Conservation (phyloP, 345 rosid genomes). For the Noccaea bulbosa region DNA sequence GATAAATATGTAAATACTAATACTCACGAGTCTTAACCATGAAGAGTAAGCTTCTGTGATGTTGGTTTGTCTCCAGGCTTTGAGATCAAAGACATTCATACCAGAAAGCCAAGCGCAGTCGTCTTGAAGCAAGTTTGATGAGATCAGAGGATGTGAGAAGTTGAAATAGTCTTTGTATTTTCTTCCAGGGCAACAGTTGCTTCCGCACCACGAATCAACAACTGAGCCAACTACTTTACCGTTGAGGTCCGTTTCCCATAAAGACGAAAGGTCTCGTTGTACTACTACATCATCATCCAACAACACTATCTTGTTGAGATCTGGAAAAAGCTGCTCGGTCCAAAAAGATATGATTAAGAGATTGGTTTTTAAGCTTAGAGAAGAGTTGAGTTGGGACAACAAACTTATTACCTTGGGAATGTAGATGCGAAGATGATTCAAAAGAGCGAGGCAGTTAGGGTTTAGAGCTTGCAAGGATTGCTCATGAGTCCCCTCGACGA, state of each 20-base stretch:
- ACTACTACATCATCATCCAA: constrained; percentile 92
- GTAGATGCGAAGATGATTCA: constrained; percentile 88
- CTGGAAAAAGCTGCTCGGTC: constrained; percentile 84
- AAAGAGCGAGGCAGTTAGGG: constrained; percentile 67
- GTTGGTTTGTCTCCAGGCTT: constrained; percentile 79
- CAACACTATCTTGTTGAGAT: constrained; percentile 83
- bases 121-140: constrained; percentile 58
- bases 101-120: constrained; percentile 91
- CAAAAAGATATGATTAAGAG: constrained; percentile 43
- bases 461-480: constrained; percentile 58
- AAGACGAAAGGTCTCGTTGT: constrained; percentile 78
- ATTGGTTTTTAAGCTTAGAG: constrained; percentile 13
- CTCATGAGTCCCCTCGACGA: constrained; percentile 45
- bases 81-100: constrained; percentile 82
- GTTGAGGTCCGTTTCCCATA: constrained; percentile 79
- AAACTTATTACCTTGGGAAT: constrained; percentile 65
- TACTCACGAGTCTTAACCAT: constrained; percentile 77
- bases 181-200: constrained; percentile 83
- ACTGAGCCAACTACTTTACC: constrained; percentile 84
- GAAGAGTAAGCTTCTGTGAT: constrained; percentile 64
- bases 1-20: not conserved
- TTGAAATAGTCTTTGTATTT: constrained; percentile 79
- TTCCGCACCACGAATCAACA: constrained; percentile 69
- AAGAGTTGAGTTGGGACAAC: constrained; percentile 1
- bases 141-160: constrained; percentile 73